These are phyloP conservation scores for Epichloe glyceriae DNA, from an alignment of 2,329 filamentous ascomycete species.

Conservation along the genomic window DNA sequence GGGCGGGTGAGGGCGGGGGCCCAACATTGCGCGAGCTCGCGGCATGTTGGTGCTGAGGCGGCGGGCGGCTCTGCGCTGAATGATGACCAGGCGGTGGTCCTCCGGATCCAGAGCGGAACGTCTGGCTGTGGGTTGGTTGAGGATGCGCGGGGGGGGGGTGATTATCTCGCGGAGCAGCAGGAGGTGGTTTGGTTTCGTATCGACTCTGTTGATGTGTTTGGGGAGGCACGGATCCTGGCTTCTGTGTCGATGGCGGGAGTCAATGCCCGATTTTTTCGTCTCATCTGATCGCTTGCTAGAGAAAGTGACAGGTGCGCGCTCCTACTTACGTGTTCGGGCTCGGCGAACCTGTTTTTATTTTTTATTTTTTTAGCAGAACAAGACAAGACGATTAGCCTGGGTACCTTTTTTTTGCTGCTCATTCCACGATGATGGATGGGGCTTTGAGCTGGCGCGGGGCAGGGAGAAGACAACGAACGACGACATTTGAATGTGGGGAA, in stretches of 20 bases:
- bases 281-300: not conserved
- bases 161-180: slow-evolving; percentile 13
- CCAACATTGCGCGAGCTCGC: slow-evolving; percentile 42
- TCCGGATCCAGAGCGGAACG: not conserved
- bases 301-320: slow-evolving; percentile 4
- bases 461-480: slow-evolving; percentile 3
- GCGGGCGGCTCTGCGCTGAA: slow-evolving; percentile 15
- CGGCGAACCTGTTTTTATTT: slow-evolving; percentile 51
- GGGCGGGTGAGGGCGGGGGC: slow-evolving; percentile 52
- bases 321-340: slow-evolving; percentile 52
- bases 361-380: not conserved
- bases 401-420: not conserved
- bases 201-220: slow-evolving; percentile 18
- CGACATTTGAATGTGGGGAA: not conserved
- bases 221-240: slow-evolving; percentile 19
- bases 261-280: not conserved
- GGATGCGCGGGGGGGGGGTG: not conserved
- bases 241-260: slow-evolving; percentile 13
- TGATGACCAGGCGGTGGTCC: slow-evolving; percentile 2
- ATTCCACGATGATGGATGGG: not conserved
- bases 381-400: not conserved
- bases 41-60: slow-evolving; percentile 29
- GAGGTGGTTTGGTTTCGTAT: slow-evolving; percentile 36
- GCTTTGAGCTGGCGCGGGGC: not conserved
- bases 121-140: slow-evolving; percentile 3